Evolutionary conservation across 768 basidiomycete species (phyloP).

Genomic region (Auricularia cornea): DNA sequence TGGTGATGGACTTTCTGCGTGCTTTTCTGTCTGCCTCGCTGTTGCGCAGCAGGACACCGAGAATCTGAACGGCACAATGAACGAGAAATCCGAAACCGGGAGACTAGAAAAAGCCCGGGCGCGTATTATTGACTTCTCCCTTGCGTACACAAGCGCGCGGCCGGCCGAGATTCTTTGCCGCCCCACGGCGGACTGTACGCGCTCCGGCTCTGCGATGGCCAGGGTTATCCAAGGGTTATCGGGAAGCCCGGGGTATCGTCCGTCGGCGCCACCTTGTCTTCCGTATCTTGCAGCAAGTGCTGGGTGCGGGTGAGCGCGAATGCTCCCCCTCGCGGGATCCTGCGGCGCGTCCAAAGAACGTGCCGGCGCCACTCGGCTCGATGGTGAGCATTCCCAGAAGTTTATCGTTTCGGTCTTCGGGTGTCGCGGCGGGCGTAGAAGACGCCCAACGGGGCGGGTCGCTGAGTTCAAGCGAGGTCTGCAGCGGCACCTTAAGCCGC

Average conservation of each 20-base stretch:
- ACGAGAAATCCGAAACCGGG: too few relatives aligned
- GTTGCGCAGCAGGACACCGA: too few relatives aligned
- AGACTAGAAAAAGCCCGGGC: too few relatives aligned
- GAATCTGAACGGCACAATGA: too few relatives aligned
- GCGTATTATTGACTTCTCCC: too few relatives aligned
- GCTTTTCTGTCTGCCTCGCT: too few relatives aligned
- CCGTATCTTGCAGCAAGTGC: background rate
- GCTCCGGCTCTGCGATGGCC: background rate
- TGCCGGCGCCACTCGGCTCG: background rate
- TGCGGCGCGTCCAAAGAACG: background rate
- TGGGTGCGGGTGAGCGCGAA: background rate
- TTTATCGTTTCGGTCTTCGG: background rate
- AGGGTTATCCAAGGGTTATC: too few relatives aligned
- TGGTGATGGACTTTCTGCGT: too few relatives aligned
- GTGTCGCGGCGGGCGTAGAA: background rate
- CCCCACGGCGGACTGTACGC: too few relatives aligned
- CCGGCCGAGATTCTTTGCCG: too few relatives aligned
- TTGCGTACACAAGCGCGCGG: too few relatives aligned
- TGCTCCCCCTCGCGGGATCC: background rate
- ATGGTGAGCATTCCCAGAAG: background rate
- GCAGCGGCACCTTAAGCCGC: constrained; percentile 66
- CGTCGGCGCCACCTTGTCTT: background rate
- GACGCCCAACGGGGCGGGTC: background rate
- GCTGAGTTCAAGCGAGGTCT: constrained; percentile 19
- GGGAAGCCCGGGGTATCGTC: background rate